phyloP scores from a whole-genome alignment of 805 yeast genomes.

The Myxozyma monticola region DNA sequence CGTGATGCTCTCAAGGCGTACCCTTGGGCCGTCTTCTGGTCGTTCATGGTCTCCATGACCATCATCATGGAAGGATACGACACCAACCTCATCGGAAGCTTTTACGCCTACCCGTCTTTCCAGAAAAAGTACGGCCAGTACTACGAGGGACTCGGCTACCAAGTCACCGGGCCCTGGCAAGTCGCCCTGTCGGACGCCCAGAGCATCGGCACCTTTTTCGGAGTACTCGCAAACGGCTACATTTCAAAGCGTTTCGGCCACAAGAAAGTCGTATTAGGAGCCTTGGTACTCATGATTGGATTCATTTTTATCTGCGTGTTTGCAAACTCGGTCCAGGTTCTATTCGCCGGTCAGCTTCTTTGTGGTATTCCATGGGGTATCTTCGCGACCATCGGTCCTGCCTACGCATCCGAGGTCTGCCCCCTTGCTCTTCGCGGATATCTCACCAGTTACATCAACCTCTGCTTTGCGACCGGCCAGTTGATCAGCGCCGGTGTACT shows the following conservation, averaged over 20 bases:
- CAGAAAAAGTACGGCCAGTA: slow-evolving; percentile 16
- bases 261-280: slow-evolving; percentile 44
- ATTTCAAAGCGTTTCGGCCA: slow-evolving; percentile 51
- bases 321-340: slow-evolving; percentile 44
- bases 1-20: slow-evolving; percentile 22
- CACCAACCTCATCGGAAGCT: slow-evolving; percentile 42
- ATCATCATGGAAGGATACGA: slow-evolving; percentile 55
- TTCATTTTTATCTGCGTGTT: slow-evolving; percentile 52
- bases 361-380: slow-evolving; percentile 53
- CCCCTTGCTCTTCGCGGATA: slow-evolving; percentile 53
- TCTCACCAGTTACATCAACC: slow-evolving; percentile 52
- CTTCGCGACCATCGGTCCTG: slow-evolving; percentile 53
- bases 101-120: slow-evolving; percentile 42
- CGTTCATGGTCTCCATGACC: slow-evolving; percentile 46
- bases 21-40: slow-evolving; percentile 50
- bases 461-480: slow-evolving; percentile 57
- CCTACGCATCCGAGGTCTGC: slow-evolving; percentile 60
- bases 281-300: slow-evolving; percentile 41
- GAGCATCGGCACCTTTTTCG: slow-evolving; percentile 48
- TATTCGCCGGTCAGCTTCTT: slow-evolving; percentile 45
- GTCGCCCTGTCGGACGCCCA: slow-evolving; percentile 35
- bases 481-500: slow-evolving; percentile 56
- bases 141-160: slow-evolving; percentile 3
- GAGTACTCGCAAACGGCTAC: slow-evolving; percentile 48
- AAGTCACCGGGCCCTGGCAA: slow-evolving; percentile 37